Conservation (phyloP, 495 filamentous ascomycete genomes). For the Pseudevernia furfuracea region DNA sequence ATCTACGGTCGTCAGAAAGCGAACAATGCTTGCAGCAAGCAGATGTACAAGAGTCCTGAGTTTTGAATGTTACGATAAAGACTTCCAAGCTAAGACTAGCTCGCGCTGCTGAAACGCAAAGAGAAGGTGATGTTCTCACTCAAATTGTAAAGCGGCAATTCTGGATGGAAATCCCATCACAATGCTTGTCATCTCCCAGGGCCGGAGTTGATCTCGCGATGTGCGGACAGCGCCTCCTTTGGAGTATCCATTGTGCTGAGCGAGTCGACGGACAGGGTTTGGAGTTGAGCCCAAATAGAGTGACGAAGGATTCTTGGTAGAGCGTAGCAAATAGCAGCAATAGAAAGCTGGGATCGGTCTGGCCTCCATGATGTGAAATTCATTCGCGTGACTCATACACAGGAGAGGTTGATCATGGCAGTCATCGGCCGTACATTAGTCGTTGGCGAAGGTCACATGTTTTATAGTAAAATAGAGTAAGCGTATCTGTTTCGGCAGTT, state of each 20-base stretch:
- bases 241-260: slow-evolving; percentile 78
- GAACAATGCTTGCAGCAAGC: slow-evolving; percentile 14
- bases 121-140: slow-evolving; percentile 51
- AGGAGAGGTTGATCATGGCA: background rate
- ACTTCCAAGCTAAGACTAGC: background rate
- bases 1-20: slow-evolving; percentile 44
- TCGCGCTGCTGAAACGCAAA: background rate
- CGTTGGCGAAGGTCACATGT: background rate
- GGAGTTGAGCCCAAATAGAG: slow-evolving; percentile 91
- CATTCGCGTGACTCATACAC: background rate
- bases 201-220: slow-evolving; percentile 53
- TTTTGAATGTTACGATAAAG: background rate
- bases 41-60: background rate
- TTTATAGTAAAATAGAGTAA: background rate
- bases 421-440: background rate
- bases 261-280: slow-evolving; percentile 68
- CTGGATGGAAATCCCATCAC: slow-evolving; percentile 84
- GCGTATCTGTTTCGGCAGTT: background rate
- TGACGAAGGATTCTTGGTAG: slow-evolving; percentile 53
- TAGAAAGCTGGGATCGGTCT: slow-evolving; percentile 63
- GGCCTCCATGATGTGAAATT: slow-evolving; percentile 27
- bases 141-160: slow-evolving; percentile 86
- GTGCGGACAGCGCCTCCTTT: slow-evolving; percentile 77
- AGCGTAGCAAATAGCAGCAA: slow-evolving; percentile 82
- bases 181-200: slow-evolving; percentile 89